Percentiles rank a stretch among this genome's conserved stretches.
Evolutionary conservation across 257 asterid species (phyloP).

Genomic region (Solanum appendiculatum): DNA sequence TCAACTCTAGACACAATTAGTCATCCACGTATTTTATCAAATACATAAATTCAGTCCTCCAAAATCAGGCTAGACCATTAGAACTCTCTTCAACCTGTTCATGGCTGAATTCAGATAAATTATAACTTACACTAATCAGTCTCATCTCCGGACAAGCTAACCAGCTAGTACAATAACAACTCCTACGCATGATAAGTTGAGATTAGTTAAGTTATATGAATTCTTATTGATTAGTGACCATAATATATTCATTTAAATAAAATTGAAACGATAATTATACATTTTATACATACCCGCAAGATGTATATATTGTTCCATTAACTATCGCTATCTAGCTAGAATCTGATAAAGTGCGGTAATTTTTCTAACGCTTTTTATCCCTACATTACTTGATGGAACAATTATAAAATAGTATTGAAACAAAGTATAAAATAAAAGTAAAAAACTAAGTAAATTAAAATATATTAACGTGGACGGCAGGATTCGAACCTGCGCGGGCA

Average conservation of each 20-base stretch:
- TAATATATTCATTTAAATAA: background rate
- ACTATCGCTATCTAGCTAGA: background rate
- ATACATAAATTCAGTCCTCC: background rate
- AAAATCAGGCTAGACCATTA: too few relatives aligned
- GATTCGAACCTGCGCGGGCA: constrained; percentile 99
- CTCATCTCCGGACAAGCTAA: background rate
- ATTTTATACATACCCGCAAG: too few relatives aligned
- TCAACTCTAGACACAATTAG: background rate
- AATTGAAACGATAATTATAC: background rate
- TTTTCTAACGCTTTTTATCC: background rate
- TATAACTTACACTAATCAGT: background rate
- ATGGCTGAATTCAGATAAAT: background rate
- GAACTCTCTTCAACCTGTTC: background rate
- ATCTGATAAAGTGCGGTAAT: background rate
- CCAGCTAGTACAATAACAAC: background rate
- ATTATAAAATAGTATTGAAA: background rate
- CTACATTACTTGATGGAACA: background rate
- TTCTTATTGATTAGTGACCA: background rate
- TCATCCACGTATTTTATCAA: background rate
- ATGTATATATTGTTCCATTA: background rate
- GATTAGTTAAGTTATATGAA: background rate
- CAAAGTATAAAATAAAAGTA: background rate
- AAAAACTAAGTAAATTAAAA: too few relatives aligned
- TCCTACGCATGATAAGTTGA: background rate
- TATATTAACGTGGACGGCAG: constrained; percentile 99